Conservation (phyloP, 371 early-diverging fungal species). For the Gilbertella persicaria region DNA sequence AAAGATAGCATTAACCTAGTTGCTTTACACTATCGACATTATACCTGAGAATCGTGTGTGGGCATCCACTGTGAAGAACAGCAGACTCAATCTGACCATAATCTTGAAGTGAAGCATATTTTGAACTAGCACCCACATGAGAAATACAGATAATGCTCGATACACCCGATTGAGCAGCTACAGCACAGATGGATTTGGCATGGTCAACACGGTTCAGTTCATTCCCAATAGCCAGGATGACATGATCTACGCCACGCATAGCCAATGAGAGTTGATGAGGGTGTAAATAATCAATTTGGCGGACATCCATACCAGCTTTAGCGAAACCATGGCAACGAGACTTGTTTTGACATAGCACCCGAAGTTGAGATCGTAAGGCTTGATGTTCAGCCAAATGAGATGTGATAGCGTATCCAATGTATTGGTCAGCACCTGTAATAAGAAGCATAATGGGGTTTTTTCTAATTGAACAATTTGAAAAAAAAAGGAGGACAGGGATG, state of each 20-base stretch:
- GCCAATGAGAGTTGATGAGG: slow-evolving; percentile 36
- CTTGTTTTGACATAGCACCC: slow-evolving; percentile 35
- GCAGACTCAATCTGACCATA: slow-evolving; percentile 39
- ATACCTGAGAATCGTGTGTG: slow-evolving; percentile 48
- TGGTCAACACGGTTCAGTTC: slow-evolving; percentile 33
- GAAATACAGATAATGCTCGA: slow-evolving; percentile 44
- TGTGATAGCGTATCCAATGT: slow-evolving; percentile 39
- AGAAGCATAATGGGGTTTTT: slow-evolving; percentile 33
- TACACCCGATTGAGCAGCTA: slow-evolving; percentile 40
- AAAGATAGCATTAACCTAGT: neutral
- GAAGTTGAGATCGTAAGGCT: slow-evolving; percentile 26
- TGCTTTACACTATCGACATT: neutral
- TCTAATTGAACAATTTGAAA: neutral
- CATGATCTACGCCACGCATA: slow-evolving; percentile 39
- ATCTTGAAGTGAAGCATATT: slow-evolving; percentile 31
- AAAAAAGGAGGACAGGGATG: too few relatives aligned
- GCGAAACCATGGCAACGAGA: slow-evolving; percentile 21
- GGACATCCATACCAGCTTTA: slow-evolving; percentile 33
- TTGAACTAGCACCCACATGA: slow-evolving; percentile 42
- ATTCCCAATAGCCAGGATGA: slow-evolving; percentile 40
- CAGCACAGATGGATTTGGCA: slow-evolving; percentile 26
- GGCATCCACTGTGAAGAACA: slow-evolving; percentile 33
- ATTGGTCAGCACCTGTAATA: slow-evolving; percentile 45
- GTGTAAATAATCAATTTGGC: slow-evolving; percentile 35
- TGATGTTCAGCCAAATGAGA: slow-evolving; percentile 38